Evolutionary conservation across 139 green algal species (phyloP).

Genomic region (Closterium sp.): DNA sequence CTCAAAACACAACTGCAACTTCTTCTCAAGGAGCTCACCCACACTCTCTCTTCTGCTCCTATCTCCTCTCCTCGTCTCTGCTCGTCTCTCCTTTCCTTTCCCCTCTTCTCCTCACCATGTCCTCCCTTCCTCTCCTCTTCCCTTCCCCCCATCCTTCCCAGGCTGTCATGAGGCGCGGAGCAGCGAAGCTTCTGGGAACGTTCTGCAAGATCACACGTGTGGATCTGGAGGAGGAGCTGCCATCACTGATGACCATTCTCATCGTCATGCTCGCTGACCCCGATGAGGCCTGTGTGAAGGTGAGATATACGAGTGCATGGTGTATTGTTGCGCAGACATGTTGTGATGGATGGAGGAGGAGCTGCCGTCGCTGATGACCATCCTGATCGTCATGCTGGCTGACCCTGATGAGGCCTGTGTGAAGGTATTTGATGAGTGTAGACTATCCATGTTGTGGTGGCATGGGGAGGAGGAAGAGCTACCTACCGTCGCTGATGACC

Average conservation of each 20-base stretch:
- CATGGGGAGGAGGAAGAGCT: background rate
- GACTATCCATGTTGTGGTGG: no score
- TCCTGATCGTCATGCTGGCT: conserved; percentile 66
- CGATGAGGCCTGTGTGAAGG: conserved; percentile 42
- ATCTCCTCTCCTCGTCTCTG: background rate
- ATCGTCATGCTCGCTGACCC: conserved; percentile 63
- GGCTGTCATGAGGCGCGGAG: conserved; percentile 50
- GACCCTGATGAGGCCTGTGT: conserved; percentile 44
- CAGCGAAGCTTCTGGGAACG: conserved; percentile 33
- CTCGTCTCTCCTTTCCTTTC: background rate
- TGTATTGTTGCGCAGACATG: no score
- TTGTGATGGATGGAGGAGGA: no score
- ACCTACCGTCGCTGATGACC: conserved; percentile 53
- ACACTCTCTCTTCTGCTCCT: background rate
- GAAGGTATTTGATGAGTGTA: background rate
- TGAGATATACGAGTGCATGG: no score
- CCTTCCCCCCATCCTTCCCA: background rate
- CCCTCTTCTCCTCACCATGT: background rate
- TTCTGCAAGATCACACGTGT: conserved; percentile 42
- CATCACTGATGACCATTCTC: conserved; percentile 56
- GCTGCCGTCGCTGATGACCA: background rate
- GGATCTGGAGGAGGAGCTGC: conserved; percentile 72
- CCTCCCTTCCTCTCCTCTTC: background rate
- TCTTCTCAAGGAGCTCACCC: conserved; percentile 43
- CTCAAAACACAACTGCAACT: no score